Evolutionary conservation across 768 basidiomycete genomes (phyloP), one percentile per base, ranked within the genome.

Genomic region (Kwoniella pini): DNA sequence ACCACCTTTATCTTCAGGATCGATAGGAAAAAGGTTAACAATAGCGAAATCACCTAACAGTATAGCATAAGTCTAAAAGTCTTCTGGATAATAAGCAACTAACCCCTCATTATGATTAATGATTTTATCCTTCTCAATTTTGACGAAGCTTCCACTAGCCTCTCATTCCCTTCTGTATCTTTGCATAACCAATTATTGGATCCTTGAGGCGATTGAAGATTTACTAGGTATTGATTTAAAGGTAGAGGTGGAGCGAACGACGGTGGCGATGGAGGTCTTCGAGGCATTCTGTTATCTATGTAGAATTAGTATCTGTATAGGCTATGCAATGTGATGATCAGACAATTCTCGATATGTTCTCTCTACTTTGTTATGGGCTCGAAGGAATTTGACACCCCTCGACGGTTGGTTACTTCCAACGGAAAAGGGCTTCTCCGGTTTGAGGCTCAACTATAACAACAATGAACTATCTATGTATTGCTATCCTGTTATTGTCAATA

Each of bases 41-140:
- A 68, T 57, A 6, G 66, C 68, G 51, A 68, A 68, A 33, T 67
- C 68, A 27, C 71, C 71, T 65, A 52, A n/a, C 1, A 9, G 46
- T 11, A 54, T 21, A 17, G 48, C 4, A 21, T 15, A 36, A 36
- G 40, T 15, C 11, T 17, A 46, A 33, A 15, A 31, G 27, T 12
- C n/a, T 9, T 49, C 40, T 6, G 19, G 6, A 19, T 46, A 22
- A 10, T 22, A 12, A 26, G 26, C 48, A 36, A 9, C 22, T 13
- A 27, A 70, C 69, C 69, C 43, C 65, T 38, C 42, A 54, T 60
- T 7, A 61, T 54, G 17, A 61, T 61, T 17, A 66, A 42, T 10
- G 58, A 54, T 39, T 60, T 62, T 11, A 62, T 64, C 50, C 60
- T 58, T 22, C 64, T 43, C 51, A 67, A 22, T 40, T 69, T 62